Evolutionary conservation across 2,329 filamentous ascomycete genomes (phyloP), one percentile per base, ranked within the genome.

Genomic region (Aspergillus ochraceus): DNA sequence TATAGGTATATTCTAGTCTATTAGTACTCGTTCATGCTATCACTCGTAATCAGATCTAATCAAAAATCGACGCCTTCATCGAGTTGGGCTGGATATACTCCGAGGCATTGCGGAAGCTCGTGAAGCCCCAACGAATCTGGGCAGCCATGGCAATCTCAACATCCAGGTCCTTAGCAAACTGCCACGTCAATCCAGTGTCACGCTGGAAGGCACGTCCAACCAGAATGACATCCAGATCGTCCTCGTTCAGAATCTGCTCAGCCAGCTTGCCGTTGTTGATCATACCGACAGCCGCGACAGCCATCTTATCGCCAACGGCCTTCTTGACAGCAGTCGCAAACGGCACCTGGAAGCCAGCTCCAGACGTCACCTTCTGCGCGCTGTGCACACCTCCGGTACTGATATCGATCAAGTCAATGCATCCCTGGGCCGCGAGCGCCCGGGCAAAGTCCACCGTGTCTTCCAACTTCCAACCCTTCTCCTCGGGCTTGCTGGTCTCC

Each of bases 351-450:
- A 90, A 94, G 0, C 81, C 88, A 1, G 88, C 86, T 49, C 85
- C 83, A 12, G 68, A 68, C 46, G 69, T 69, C 58, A 80, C 71
- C 61, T 78, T 75, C 65, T 80, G 77, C 19, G 68, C 68, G 39
- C 80, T 75, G 71, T 87, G 84, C 71, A 90, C 90, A 45, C 90
- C 93, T 36, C 88, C 91, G 1, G 87, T 88, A 67, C 88, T 92
- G 59, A 96, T 86, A 73, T 97, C 93, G 30, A 97, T 82, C 17
- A 96, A 79, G 72, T 97, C 93, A 49, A 97, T 84, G 6, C 68
- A 65, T 30, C 93, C 93, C 12, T 83, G 80, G 0, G 83, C 84
- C 0, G 90, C 89, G 1, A 97, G 83, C 10, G 89, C 79, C 71
- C 80, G 72, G 0, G 90, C 88, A 1, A 95, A 82, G 52, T 80